Evolutionary conservation across 345 rosid species (phyloP), one percentile per base, ranked within the genome.

Genomic region (Syzygium oleosum): DNA sequence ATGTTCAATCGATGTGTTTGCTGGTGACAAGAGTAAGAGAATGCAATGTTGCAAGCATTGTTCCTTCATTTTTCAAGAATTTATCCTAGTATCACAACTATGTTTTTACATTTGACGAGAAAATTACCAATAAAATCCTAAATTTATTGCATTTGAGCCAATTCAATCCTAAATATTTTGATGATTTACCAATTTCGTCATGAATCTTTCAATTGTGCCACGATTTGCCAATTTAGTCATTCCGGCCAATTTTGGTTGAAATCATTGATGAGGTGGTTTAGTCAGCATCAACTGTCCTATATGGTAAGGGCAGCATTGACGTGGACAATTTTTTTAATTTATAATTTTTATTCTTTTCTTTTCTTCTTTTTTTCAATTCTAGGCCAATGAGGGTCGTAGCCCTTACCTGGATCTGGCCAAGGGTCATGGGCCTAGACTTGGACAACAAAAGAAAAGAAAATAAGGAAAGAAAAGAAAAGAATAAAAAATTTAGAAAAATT

Each of bases 201-300:
- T 3, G 16, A 31, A 65, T 4, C 6, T 9, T 65, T 65, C 1
- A 21, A 54, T 19, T 52, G 21, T 52, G 17, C 17, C 46, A 56
- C 0, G 0, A 59, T 59, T 59, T 12, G 1, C 4, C 0, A 31
- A 31, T 31, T 65, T 31, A 31, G 1, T 65, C 15, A 0, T 1
- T 59, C 31, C 6, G 12, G 3, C 9, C 0, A 12, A 59, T 59
- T 59, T 59, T 27, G 2, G 0, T 0, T 59, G 2, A 2, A 61
- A 13, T 61, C 0, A 61, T n/a, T 1, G 0, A 61, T 0, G 1
- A 13, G 31, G 17, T 0, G 2, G 0, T n/a, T 34, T 14, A 14
- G 2, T 8, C 9, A 61, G 7, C 17, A 3, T 2, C 0, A 0
- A 0, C 3, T 1, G 1, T 34, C 22, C 6, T 17, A 2, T 0